Evolutionary conservation across 352 stramenopile species (phyloP), one percentile per base, ranked within the genome.

Genomic region (Phytopythium kandeliae): DNA sequence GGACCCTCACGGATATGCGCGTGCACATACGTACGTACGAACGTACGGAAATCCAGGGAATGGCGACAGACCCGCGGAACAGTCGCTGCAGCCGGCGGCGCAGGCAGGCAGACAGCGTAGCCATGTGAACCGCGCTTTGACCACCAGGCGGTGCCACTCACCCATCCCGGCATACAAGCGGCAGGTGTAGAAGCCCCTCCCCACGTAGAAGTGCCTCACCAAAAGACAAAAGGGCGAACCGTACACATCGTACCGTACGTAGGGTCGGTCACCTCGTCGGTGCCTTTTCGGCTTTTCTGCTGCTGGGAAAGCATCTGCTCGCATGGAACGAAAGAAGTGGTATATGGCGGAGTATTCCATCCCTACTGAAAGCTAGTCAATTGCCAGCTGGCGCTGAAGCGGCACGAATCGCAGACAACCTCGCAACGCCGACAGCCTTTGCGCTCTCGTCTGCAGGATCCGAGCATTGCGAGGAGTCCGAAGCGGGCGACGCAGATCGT

Each of bases 131-230:
- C n/a, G n/a, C n/a, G n/a, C n/a, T n/a, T n/a, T n/a, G n/a, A n/a
- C n/a, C n/a, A n/a, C n/a, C n/a, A n/a, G n/a, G n/a, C n/a, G n/a
- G n/a, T n/a, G 36, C 24, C 36, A 15, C 36, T 13, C 35, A 17
- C 13, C 4, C 10, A 22, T 4, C 16, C 11, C 35, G 11, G 2
- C 17, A 40, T 40, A 40, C 35, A 40, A 40, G 22, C 10, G 2
- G 16, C 7, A 40, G 17, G 35, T 40, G 16, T 40, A 22, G 10
- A 21, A 40, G 4, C 36, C n/a, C n/a, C n/a, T n/a, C n/a, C n/a
- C n/a, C n/a, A 8, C 21, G 41, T 47, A 47, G 33, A 47, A 47
- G 41, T 35, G 24, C 42, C 42, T 35, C 42, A 48, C 42, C 42
- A 24, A 34, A 48, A 33, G 42, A n/a, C n/a, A n/a, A n/a, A n/a